A percentile compares a stretch with the other conserved stretches of the same genome.
Conservation (phyloP, 345 rosid species). For the Clarkia xantiana region DNA sequence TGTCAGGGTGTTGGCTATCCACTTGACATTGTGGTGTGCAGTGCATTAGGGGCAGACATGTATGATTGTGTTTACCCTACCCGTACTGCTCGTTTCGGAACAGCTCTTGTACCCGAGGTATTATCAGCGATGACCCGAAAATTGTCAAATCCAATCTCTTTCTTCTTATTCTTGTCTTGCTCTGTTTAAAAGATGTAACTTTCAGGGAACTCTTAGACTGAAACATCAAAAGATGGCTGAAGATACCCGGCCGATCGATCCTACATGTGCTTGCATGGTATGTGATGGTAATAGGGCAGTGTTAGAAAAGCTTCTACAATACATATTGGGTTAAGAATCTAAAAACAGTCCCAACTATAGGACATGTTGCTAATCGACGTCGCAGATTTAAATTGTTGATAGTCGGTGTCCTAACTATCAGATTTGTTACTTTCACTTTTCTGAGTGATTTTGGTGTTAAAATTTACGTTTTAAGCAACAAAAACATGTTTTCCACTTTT, state of each 20-base stretch:
- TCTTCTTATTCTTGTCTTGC: background rate
- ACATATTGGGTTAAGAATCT: too few relatives aligned
- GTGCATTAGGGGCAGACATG: conserved; percentile 80
- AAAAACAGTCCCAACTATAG: too few relatives aligned
- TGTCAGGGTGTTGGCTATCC: conserved; percentile 81
- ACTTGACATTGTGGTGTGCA: conserved; percentile 68
- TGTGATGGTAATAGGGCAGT: background rate
- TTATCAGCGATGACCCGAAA: conserved; percentile 1
- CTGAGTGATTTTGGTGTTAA: too few relatives aligned
- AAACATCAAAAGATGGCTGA: conserved; percentile 50
- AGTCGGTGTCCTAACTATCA: too few relatives aligned
- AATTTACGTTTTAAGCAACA: too few relatives aligned
- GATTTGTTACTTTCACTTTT: too few relatives aligned
- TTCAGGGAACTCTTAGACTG: conserved; percentile 64
- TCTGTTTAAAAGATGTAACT: background rate
- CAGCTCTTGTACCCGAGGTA: conserved; percentile 73
- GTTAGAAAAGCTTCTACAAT: too few relatives aligned
- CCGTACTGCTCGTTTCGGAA: conserved; percentile 79
- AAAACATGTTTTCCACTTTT: too few relatives aligned
- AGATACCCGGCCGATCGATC: conserved; percentile 59
- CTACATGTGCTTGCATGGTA: conserved; percentile 63
- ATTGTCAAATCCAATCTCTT: background rate
- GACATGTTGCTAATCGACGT: too few relatives aligned
- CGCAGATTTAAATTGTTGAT: too few relatives aligned
- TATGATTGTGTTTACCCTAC: conserved; percentile 78